phyloP scores from a whole-genome alignment of 2,329 filamentous ascomycete species.

The Sclerotinia borealis region DNA sequence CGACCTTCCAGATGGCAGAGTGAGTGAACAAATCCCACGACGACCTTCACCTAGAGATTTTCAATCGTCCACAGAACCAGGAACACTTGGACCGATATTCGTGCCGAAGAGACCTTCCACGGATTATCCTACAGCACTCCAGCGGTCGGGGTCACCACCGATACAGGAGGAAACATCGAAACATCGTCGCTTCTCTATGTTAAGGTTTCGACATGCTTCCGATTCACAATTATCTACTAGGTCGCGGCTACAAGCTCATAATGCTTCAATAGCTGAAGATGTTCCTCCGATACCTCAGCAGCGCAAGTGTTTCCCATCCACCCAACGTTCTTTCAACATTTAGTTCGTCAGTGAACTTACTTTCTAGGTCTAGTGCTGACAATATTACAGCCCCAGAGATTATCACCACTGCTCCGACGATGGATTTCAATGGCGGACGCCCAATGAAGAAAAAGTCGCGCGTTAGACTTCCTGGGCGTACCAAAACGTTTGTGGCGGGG shows the following conservation, averaged over 20 bases:
- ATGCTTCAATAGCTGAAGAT: conserved; percentile 35
- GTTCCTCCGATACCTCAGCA: conserved; percentile 51
- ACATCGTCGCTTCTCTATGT: conserved; percentile 59
- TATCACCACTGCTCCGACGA: conserved; percentile 86
- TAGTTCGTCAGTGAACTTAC: neutral
- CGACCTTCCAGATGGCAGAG: conserved; percentile 24
- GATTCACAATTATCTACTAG: conserved; percentile 79
- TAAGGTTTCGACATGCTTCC: conserved; percentile 86
- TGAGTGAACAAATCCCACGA: conserved; percentile 32
- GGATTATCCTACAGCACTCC: conserved; percentile 17
- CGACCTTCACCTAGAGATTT: conserved; percentile 28
- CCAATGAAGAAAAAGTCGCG: conserved; percentile 50
- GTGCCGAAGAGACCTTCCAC: conserved; percentile 17
- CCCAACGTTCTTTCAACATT: neutral
- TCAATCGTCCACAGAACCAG: conserved; percentile 16
- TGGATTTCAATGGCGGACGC: conserved; percentile 47
- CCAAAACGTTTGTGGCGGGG: conserved; percentile 28
- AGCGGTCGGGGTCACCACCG: conserved; percentile 36
- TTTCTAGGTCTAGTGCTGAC: conserved; percentile 12
- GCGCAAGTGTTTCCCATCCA: conserved; percentile 41
- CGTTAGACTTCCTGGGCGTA: conserved; percentile 46
- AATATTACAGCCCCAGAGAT: conserved; percentile 57
- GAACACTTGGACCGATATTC: conserved; percentile 12
- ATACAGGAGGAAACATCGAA: conserved; percentile 50
- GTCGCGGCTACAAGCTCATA: conserved; percentile 59